Base-by-base conservation (phyloP, 768 basidiomycete species). In the Boletellus ananiceps region DNA sequence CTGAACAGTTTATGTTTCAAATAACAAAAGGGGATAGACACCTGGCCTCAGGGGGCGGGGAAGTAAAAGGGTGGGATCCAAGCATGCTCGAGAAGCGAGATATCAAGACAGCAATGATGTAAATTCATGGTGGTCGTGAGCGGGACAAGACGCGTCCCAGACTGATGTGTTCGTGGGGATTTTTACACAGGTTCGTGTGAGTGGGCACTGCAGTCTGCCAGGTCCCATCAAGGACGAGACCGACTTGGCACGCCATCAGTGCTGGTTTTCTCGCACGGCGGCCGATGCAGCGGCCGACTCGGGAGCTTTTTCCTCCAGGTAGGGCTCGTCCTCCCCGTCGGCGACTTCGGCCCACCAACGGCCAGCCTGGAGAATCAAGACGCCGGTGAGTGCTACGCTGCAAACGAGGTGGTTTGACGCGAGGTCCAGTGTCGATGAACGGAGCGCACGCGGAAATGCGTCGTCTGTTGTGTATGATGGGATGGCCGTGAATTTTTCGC, bases 381-480 rank as follows among this genome's bases (percentile, higher is more conserved):
- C 86, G n/a, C 90, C 90, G 0, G 90, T 93, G 47, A 93, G 77
- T 0, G 88, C 87, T 40, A 93, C 90, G 62, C 86, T 87, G 72
- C 87, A 91, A 50, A 92, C 80, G 61, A 93, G 84, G 63, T 93
- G 81, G 59, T 80, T 83, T 25, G 89, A 88, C 0, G 90, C 90
- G 44, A 93, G 82, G 49, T 86, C 86, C 40, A 92, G 78, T 1
- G 84, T 86, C 13, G 81, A 76, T 36, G 67, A 72, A 8, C 83
- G 80, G 12, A 92, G 74, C 0, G 72, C 60, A 16, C 74, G 71
- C 7, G 89, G 88, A 66, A 90, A 83, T 15, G 79, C 76, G 44
- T 81, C 78, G 49, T 70, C 70, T 47, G 74, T 61, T 44, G 71
- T 68, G 59, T 77, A 74, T n/a, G 69, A 47, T 12, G 86, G 84